Evolutionary conservation across 495 filamentous ascomycete genomes (phyloP), one percentile per base, ranked within the genome.

Genomic region (Daldinia grandis): DNA sequence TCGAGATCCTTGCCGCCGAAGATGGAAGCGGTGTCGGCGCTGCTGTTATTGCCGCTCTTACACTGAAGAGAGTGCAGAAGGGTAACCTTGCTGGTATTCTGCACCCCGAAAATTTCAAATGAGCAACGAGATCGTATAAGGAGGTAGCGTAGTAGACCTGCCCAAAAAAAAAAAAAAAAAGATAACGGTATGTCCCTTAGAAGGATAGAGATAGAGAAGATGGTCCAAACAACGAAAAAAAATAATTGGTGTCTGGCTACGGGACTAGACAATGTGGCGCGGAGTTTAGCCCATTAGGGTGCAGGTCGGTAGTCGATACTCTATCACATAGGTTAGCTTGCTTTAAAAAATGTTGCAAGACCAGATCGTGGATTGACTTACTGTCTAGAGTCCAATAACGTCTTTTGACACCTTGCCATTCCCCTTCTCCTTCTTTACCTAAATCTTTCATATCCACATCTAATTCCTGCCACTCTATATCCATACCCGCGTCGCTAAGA

Each of bases 21-120:
- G 95, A 98, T 78, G 95, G 95, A 64, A 92, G 88, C 64, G 95
- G 95, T 87, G 95, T 98, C n/a, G 95, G 95, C 60, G 95, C 95
- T 60, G 95, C 95, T 0, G 81, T 98, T 51, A 97, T 98, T 83
- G 95, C 95, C 15, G 95, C 94, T 27, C 81, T 98, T 79, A 98
- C 95, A 15, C 78, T 98, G 78, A 92, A 97, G 87, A 83, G 93
- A 27, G 88, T 94, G 69, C 87, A 90, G 82, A 85, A 87, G 44
- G 93, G 93, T 21, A 93, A 94, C 75, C 67, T 89, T 74, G 90
- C 89, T 33, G 93, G 93, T 73, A 93, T 97, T 72, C 82, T 88
- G 69, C 86, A 95, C 80, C 87, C 87, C 47, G 89, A 91, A 75
- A 87, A 87, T 64, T 87, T 83, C 72, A 77, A 78, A 69, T 81